phyloP scores from a whole-genome alignment of 768 basidiomycete genomes.

The Podaxis sp. region DNA sequence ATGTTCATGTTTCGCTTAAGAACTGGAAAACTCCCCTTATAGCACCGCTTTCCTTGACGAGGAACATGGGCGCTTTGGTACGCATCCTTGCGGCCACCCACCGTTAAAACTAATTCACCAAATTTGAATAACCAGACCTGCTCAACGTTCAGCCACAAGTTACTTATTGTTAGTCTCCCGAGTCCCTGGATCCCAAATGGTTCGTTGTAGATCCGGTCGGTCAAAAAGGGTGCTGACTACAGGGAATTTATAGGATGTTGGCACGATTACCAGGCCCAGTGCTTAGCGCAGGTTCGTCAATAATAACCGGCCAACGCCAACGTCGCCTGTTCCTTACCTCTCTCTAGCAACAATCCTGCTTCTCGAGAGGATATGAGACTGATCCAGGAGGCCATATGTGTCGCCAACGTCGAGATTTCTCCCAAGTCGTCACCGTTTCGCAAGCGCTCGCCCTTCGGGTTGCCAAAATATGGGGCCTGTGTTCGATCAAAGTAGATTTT shows the following conservation, averaged over 20 bases:
- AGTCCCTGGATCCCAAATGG: background rate
- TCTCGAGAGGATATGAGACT: background rate
- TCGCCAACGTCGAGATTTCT: background rate
- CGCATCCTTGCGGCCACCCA: too few species aligned
- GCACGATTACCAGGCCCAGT: background rate
- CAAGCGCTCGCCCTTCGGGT: background rate
- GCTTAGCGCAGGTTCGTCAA: background rate
- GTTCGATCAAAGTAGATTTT: background rate
- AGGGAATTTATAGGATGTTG: background rate
- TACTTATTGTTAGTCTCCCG: background rate
- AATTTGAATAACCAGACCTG: too few species aligned
- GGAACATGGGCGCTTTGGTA: too few species aligned
- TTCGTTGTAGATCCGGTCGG: background rate
- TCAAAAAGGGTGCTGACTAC: background rate
- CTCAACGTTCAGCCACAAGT: too few species aligned
- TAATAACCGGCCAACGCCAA: background rate
- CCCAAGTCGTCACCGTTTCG: background rate
- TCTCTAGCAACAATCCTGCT: constrained; percentile 1
- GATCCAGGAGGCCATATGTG: background rate
- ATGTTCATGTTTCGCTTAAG: too few species aligned
- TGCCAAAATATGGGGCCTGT: background rate
- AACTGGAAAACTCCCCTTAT: too few species aligned
- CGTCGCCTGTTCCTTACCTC: background rate
- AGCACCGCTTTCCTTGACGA: too few species aligned
- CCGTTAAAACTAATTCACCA: too few species aligned